A percentile compares a stretch with the other conserved stretches of the same genome.
These are phyloP conservation scores for Hymenoscyphus occultus DNA, from an alignment of 2,329 filamentous ascomycete genomes.

Conservation along the genomic window DNA sequence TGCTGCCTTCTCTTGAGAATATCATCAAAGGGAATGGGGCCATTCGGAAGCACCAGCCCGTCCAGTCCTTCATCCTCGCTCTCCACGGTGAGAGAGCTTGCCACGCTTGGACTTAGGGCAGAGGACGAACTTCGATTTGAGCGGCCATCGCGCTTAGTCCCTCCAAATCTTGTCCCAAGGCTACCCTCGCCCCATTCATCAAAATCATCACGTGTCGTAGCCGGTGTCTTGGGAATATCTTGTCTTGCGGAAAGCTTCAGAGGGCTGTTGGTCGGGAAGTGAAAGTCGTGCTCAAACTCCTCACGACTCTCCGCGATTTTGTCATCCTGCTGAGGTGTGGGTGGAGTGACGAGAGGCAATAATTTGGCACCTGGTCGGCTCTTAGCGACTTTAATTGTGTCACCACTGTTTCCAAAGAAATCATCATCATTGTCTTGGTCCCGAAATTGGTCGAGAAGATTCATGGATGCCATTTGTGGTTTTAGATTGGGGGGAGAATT, in stretches of 20 bases:
- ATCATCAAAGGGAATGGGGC: slow-evolving; percentile 78
- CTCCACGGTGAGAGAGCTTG: slow-evolving; percentile 85
- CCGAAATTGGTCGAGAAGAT: slow-evolving; percentile 62
- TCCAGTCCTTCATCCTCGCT: slow-evolving; percentile 92
- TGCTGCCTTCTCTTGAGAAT: slow-evolving; percentile 70
- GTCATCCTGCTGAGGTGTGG: slow-evolving; percentile 47
- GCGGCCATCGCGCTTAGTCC: slow-evolving; percentile 74
- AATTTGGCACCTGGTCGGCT: slow-evolving; percentile 51
- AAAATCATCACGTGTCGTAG: slow-evolving; percentile 67
- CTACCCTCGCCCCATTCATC: slow-evolving; percentile 94
- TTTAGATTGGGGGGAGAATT: slow-evolving; percentile 28
- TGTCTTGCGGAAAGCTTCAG: slow-evolving; percentile 59
- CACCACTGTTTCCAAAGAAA: slow-evolving; percentile 60
- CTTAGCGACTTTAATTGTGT: slow-evolving; percentile 68
- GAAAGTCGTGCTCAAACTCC: slow-evolving; percentile 70
- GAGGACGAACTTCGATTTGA: slow-evolving; percentile 86
- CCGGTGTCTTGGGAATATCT: slow-evolving; percentile 62
- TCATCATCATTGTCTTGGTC: slow-evolving; percentile 62
- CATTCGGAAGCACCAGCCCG: slow-evolving; percentile 80
- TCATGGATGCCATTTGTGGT: slow-evolving; percentile 35
- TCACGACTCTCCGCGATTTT: slow-evolving; percentile 47
- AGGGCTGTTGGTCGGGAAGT: slow-evolving; percentile 62
- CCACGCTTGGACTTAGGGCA: slow-evolving; percentile 86
- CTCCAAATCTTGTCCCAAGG: slow-evolving; percentile 84
- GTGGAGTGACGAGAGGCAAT: slow-evolving; percentile 53